Conservation (phyloP, 148 eudicot genomes). For the Diospyros lotus region DNA sequence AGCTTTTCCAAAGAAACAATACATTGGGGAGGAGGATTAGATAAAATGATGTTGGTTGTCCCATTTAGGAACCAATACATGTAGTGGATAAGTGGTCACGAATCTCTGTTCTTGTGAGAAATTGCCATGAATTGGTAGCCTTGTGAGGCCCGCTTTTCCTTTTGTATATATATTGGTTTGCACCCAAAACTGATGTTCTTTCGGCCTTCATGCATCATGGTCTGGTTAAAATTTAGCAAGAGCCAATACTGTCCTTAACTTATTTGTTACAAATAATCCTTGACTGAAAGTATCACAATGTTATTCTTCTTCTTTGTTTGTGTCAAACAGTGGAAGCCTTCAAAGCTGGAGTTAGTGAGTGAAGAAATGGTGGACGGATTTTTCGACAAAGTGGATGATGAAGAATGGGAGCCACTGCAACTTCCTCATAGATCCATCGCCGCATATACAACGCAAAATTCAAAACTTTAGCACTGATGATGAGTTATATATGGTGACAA, state of each 20-base stretch:
- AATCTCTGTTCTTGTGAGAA: too few species aligned
- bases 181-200: too few species aligned
- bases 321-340: slow-evolving; percentile 29
- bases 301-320: neutral
- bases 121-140: too few species aligned
- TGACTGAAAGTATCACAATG: neutral
- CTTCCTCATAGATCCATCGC: neutral
- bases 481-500: neutral
- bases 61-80: too few species aligned
- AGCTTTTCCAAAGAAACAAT: too few species aligned
- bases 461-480: neutral
- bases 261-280: neutral
- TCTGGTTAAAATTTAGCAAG: too few species aligned
- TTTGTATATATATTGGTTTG: too few species aligned
- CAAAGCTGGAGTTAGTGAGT: slow-evolving; percentile 28
- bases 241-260: neutral
- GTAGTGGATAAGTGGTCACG: too few species aligned
- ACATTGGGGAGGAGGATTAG: too few species aligned
- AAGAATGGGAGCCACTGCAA: neutral
- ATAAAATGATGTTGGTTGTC: too few species aligned
- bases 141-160: too few species aligned
- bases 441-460: neutral
- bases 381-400: slow-evolving; percentile 15
- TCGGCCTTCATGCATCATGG: too few species aligned
- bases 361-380: slow-evolving; percentile 17